Conservation (phyloP, 192 early-diverging fungal species). For the Coemansia guatemalensis region DNA sequence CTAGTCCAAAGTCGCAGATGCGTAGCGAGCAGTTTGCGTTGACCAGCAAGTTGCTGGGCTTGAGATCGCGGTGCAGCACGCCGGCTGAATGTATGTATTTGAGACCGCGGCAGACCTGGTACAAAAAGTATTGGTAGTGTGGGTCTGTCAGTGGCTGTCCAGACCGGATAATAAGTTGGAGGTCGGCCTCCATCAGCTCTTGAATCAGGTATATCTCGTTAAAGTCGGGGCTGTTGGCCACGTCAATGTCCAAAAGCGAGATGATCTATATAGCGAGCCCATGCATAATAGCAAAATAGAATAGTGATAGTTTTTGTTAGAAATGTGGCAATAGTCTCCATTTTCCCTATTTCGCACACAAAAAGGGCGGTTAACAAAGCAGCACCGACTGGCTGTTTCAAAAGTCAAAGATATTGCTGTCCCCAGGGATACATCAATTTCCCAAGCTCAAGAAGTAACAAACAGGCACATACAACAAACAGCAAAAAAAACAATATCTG, state of each 20-base stretch:
- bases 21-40: conserved; percentile 92
- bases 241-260: conserved; percentile 87
- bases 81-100: conserved; percentile 99
- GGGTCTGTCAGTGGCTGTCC: conserved; percentile 91
- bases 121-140: conserved; percentile 99
- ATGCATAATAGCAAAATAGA: too few relatives aligned
- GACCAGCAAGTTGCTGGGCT: conserved; percentile 87
- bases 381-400: too few relatives aligned
- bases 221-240: conserved; percentile 78
- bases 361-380: too few relatives aligned
- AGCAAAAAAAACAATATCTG: not conserved
- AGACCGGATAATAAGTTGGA: conserved; percentile 94
- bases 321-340: too few relatives aligned
- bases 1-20: conserved; percentile 99
- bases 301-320: too few relatives aligned
- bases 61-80: conserved; percentile 96
- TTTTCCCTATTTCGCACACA: too few relatives aligned
- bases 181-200: conserved; percentile 99
- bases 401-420: too few relatives aligned
- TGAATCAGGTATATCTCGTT: conserved; percentile 96
- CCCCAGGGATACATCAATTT: too few relatives aligned
- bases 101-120: conserved; percentile 93
- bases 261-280: conserved; percentile 66
- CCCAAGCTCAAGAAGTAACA: too few relatives aligned
- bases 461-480: not conserved